Conservation (phyloP, 2,329 filamentous ascomycete genomes). For the Pseudocercospora vitis region DNA sequence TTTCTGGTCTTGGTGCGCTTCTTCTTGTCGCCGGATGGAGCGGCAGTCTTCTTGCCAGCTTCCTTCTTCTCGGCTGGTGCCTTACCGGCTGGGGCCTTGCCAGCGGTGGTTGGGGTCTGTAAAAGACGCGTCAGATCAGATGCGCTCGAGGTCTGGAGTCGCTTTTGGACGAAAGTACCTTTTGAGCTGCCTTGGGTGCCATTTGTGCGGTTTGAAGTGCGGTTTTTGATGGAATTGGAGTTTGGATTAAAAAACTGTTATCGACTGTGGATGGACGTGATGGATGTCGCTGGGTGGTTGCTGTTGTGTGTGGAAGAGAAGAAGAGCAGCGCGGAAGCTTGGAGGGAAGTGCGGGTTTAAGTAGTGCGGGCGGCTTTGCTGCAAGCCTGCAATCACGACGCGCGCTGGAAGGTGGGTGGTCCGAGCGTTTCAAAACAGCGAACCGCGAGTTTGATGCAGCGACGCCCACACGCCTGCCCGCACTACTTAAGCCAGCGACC, state of each 20-base stretch:
- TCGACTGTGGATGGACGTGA: conserved; percentile 35
- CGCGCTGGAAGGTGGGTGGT: conserved; percentile 19
- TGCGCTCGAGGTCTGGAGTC: conserved; percentile 15
- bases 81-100: conserved; percentile 84
- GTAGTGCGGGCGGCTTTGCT: conserved; percentile 19
- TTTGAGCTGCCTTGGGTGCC: conserved; percentile 96
- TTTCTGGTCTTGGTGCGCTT: conserved; percentile 99
- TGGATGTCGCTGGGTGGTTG: conserved; percentile 31
- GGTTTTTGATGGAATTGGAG: conserved; percentile 35
- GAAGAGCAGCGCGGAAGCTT: conserved; percentile 28
- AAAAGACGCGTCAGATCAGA: conserved; percentile 27
- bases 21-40: conserved; percentile 96
- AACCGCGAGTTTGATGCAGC: conserved; percentile 14
- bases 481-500: conserved; percentile 23
- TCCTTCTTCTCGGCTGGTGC: conserved; percentile 98
- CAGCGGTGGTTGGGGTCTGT: conserved; percentile 81
- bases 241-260: conserved; percentile 34
- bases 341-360: conserved; percentile 20
- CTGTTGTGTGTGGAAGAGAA: conserved; percentile 41
- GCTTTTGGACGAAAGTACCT: conserved; percentile 43
- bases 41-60: conserved; percentile 97
- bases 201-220: conserved; percentile 60
- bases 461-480: conserved; percentile 21
- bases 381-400: conserved; percentile 19
- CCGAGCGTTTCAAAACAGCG: conserved; percentile 10